phyloP scores from a whole-genome alignment of 192 early-diverging fungal genomes.

The Coemansia sp. region DNA sequence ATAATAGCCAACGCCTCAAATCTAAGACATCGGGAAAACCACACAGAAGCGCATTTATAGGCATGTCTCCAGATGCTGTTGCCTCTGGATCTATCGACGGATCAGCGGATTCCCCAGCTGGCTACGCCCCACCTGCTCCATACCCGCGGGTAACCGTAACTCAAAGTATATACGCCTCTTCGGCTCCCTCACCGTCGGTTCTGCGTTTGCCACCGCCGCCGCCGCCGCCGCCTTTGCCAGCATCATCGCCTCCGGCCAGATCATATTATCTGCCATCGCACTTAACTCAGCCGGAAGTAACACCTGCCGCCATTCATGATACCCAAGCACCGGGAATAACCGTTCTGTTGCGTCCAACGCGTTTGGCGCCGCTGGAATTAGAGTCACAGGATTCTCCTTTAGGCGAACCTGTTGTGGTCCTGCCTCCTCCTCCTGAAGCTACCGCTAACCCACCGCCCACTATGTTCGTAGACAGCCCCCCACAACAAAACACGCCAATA shows the following conservation, averaged over 20 bases:
- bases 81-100: neutral
- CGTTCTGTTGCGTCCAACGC: conserved; percentile 9
- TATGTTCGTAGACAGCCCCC: conserved; percentile 15
- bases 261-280: neutral
- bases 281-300: neutral
- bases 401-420: neutral
- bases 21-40: neutral
- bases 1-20: neutral
- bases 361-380: neutral
- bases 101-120: neutral
- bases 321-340: conserved; percentile 1
- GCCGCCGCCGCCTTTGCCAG: neutral
- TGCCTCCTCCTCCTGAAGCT: neutral
- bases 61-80: neutral
- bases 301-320: neutral
- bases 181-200: neutral
- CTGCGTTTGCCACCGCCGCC: neutral
- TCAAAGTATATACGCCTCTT: neutral
- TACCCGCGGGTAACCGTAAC: neutral
- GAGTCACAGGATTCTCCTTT: neutral
- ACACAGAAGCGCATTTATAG: neutral
- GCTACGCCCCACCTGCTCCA: neutral
- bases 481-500: conserved; percentile 22
- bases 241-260: neutral
- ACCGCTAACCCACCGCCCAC: neutral